Evolutionary conservation across 2,329 filamentous ascomycete genomes (phyloP), one percentile per base, ranked within the genome.

Genomic region (Alternaria triticina): DNA sequence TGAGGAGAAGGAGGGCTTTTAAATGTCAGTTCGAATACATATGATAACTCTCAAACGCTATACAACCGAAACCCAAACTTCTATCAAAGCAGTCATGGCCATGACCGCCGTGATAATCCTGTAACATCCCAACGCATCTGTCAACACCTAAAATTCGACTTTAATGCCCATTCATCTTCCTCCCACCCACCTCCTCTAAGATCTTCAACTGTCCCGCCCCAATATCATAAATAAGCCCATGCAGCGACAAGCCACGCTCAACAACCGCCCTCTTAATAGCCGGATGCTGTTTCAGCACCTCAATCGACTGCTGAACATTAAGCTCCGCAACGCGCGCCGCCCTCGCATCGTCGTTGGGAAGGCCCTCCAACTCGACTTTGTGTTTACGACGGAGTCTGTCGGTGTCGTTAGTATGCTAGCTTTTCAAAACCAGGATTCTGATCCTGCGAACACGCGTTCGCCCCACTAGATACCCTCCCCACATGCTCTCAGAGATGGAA

Each of bases 201-300:
- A 87, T 82, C 59, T 85, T 82, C 70, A 89, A 79, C 50, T 84
- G 76, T n/a, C 87, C 87, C 23, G 77, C 84, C 5, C 77, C 85
- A 62, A 89, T 83, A 72, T 96, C 90, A 77, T 92, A 95, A 13
- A 96, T 83, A 57, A 90, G 84, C n/a, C 92, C 93, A 77, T 96
- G 92, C 6, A 96, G 86, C 79, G 90, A 83, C 45, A 97, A 80
- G 1, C 90, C 91, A 27, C 91, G 84, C 71, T 93, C 89, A 67
- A 83, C 79, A 63, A 94, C 87, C 25, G 91, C 92, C 65, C 92
- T 89, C 72, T 89, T 85, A 28, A 96, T 86, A 23, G 87, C 86
- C 54, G 85, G 83, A 79, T 93, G 94, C 75, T 88, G 85, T 83
- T 90, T 87, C 61, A 96, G 80, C 20, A 88, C 86, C 69, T 88